Percentiles rank a stretch among this genome's conserved stretches.
Conservation (phyloP, 2,329 filamentous ascomycete genomes). For the Xylaria sp. region DNA sequence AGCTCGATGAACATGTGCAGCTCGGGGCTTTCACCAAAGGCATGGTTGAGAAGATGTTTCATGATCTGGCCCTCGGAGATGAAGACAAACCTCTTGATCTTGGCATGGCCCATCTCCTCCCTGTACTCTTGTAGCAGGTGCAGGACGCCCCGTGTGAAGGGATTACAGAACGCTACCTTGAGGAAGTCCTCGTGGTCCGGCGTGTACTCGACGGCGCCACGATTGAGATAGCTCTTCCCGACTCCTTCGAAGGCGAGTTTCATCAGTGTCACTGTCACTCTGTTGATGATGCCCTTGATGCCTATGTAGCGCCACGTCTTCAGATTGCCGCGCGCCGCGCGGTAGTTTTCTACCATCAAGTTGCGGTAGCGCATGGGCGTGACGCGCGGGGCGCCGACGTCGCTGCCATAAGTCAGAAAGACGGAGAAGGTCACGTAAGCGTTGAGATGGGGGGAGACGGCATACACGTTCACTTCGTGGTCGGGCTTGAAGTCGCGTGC, state of each 20-base stretch:
- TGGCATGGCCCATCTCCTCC: slow-evolving; percentile 6
- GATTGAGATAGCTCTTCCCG: not conserved
- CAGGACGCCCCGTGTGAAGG: slow-evolving; percentile 10
- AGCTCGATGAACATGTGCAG: slow-evolving; percentile 11
- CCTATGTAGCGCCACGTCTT: slow-evolving; percentile 11
- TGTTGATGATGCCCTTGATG: not conserved
- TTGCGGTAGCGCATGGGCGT: slow-evolving; percentile 15
- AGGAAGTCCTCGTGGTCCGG: not conserved
- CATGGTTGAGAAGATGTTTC: not conserved
- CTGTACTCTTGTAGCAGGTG: slow-evolving; percentile 6
- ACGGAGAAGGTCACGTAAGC: slow-evolving; percentile 10
- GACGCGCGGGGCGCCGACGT: not conserved
- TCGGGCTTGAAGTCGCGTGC: not conserved
- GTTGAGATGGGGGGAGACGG: slow-evolving; percentile 1
- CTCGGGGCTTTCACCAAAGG: not conserved
- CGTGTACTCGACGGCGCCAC: slow-evolving; percentile 2
- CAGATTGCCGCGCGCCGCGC: slow-evolving; percentile 10
- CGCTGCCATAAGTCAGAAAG: not conserved
- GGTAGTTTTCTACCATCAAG: slow-evolving; percentile 18
- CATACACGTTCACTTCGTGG: not conserved
- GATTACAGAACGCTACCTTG: not conserved
- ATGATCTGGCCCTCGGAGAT: slow-evolving; percentile 3
- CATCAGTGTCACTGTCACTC: not conserved
- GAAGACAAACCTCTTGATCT: slow-evolving; percentile 13
- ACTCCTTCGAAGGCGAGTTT: not conserved